Percentiles rank a stretch among this genome's conserved stretches.
Evolutionary conservation across 192 early-diverging fungal genomes (phyloP).

Genomic region (Rhizophlyctis rosea): DNA sequence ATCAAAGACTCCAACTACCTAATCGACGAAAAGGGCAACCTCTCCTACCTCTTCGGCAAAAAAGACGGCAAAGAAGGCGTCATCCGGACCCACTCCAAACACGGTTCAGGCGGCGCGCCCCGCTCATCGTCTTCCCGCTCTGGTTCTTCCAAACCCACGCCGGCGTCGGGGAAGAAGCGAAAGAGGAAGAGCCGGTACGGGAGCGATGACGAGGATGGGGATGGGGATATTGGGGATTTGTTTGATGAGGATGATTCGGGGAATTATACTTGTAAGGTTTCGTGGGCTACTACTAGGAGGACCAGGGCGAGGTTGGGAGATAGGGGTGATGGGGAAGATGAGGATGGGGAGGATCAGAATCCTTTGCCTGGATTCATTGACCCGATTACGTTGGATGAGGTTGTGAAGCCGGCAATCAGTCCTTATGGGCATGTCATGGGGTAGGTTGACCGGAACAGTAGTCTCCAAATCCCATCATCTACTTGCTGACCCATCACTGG

Average conservation of each 20-base stretch:
- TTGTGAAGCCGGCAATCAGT: constrained; percentile 89
- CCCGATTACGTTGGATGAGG: constrained; percentile 89
- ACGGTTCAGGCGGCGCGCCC: constrained; percentile 45
- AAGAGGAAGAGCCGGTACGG: constrained; percentile 47
- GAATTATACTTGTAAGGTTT: constrained; percentile 54
- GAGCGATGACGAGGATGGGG: constrained; percentile 54
- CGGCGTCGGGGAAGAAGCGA: constrained; percentile 43
- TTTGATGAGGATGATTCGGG: constrained; percentile 59
- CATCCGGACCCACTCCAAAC: constrained; percentile 70
- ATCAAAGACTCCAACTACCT: constrained; percentile 91
- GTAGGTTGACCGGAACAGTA: constrained; percentile 4
- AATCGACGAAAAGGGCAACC: constrained; percentile 84
- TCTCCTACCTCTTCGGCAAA: constrained; percentile 88
- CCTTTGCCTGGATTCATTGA: constrained; percentile 90
- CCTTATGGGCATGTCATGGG: constrained; percentile 72
- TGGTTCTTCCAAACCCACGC: constrained; percentile 18
- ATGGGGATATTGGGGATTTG: constrained; percentile 53
- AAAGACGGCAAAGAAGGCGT: constrained; percentile 78
- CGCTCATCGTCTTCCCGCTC: constrained; percentile 19
- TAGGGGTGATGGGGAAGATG: constrained; percentile 40
- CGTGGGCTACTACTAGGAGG: constrained; percentile 59
- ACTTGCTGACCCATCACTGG: constrained; percentile 1
- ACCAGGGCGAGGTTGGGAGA: constrained; percentile 45
- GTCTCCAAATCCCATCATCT: background rate
- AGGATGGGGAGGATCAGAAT: constrained; percentile 60